A percentile compares a stretch with the other conserved stretches of the same genome.
Conservation (phyloP, 129 eudicot species). For the Kitagawia praeruptora region DNA sequence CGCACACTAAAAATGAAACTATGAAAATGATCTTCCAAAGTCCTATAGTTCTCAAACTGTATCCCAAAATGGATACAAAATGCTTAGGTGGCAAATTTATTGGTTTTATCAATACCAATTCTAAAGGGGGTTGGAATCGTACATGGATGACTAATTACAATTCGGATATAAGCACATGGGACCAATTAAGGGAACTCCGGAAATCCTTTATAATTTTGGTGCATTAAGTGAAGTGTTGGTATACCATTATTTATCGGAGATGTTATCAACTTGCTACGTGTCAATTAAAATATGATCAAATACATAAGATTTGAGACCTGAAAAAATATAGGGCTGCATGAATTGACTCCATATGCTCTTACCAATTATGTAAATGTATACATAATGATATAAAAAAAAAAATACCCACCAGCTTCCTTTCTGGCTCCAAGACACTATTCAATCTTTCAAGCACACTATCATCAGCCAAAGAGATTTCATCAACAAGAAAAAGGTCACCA, state of each 20-base stretch:
- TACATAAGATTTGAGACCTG: no score
- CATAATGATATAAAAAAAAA: background rate
- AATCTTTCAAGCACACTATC: conserved; percentile 96
- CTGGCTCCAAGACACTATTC: conserved; percentile 96
- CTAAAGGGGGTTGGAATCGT: no score
- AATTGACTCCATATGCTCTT: background rate
- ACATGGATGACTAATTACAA: no score
- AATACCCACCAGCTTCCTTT: conserved; percentile 75
- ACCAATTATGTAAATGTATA: background rate
- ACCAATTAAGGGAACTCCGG: background rate
- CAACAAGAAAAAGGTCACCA: conserved; percentile 87
- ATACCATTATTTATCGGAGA: background rate
- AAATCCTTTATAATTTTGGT: background rate
- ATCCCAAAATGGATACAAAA: no score
- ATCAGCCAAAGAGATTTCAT: conserved; percentile 95
- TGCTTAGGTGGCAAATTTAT: no score
- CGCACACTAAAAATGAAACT: no score
- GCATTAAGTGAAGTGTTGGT: background rate
- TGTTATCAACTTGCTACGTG: background rate
- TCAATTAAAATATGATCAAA: background rate
- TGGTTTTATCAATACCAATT: no score
- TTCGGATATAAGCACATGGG: background rate
- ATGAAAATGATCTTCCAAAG: no score
- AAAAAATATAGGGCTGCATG: background rate
- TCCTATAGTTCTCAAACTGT: no score